Percentiles rank a stretch among this genome's conserved stretches.
phyloP scores from a whole-genome alignment of 208 protist species.

The Leishmania lainsoni region DNA sequence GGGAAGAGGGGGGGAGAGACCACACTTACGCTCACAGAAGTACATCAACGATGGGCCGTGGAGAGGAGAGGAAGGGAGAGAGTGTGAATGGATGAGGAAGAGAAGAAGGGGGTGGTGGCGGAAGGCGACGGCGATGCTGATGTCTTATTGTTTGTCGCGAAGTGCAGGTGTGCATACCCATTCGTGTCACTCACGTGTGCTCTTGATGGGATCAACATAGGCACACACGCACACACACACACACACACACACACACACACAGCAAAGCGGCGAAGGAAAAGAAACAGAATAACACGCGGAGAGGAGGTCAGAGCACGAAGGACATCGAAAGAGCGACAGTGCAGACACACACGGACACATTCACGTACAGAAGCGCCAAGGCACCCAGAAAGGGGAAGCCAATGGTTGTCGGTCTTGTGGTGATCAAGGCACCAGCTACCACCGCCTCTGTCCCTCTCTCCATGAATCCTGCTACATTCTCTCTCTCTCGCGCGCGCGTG shows the following conservation, averaged over 20 bases:
- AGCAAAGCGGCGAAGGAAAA: too few species aligned
- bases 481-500: background rate
- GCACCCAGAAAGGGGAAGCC: background rate
- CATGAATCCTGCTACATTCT: background rate
- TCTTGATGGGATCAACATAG: slow-evolving; percentile 13
- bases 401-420: background rate
- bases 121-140: background rate
- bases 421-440: background rate
- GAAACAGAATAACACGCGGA: background rate
- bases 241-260: background rate
- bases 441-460: background rate
- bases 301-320: background rate
- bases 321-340: background rate
- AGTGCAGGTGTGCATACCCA: background rate
- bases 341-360: slow-evolving; percentile 14
- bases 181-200: background rate
- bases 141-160: background rate
- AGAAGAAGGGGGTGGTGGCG: too few species aligned
- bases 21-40: too few species aligned
- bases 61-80: too few species aligned
- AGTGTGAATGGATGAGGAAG: background rate
- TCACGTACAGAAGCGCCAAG: slow-evolving; percentile 12
- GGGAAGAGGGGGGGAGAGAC: too few species aligned
- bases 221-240: background rate
- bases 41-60: too few species aligned